Conservation (phyloP, 1,284 basidiomycete species). For the Vanrija pseudolonga region DNA sequence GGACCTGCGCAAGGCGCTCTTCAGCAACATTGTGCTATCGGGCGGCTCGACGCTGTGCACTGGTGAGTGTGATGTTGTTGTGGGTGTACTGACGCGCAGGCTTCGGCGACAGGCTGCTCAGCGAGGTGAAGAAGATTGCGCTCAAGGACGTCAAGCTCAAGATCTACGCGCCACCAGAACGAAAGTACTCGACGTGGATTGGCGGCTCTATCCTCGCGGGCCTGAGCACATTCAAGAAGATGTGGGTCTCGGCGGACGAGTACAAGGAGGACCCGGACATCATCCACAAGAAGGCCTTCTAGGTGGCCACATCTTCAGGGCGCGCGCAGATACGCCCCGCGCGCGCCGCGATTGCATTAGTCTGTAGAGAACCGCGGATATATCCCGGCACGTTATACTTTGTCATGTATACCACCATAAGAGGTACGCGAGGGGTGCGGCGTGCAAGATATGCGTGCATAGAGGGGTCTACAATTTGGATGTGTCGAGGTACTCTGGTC, state of each 20-base stretch:
- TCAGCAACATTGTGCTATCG: slow-evolving; percentile 93
- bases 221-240: slow-evolving; percentile 97
- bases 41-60: slow-evolving; percentile 93
- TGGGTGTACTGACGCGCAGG: slow-evolving; percentile 53
- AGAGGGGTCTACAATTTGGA: slow-evolving; percentile 19
- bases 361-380: not conserved
- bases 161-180: slow-evolving; percentile 98
- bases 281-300: slow-evolving; percentile 63
- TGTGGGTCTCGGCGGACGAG: slow-evolving; percentile 99
- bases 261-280: slow-evolving; percentile 99
- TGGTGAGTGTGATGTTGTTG: slow-evolving; percentile 55
- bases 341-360: not conserved
- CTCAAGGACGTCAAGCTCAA: slow-evolving; percentile 98
- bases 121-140: slow-evolving; percentile 95
- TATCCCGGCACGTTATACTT: not conserved
- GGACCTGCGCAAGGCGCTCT: slow-evolving; percentile 90
- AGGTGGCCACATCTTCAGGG: not conserved
- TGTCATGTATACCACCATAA: slow-evolving; percentile 6
- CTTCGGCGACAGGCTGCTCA: slow-evolving; percentile 91
- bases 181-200: slow-evolving; percentile 99
- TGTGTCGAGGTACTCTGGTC: slow-evolving; percentile 34
- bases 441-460: too few species aligned
- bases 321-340: not conserved
- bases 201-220: slow-evolving; percentile 95
- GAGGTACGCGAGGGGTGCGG: too few species aligned